Base-by-base conservation (phyloP, 2,329 filamentous ascomycete species). In the Fusarium dimerum region DNA sequence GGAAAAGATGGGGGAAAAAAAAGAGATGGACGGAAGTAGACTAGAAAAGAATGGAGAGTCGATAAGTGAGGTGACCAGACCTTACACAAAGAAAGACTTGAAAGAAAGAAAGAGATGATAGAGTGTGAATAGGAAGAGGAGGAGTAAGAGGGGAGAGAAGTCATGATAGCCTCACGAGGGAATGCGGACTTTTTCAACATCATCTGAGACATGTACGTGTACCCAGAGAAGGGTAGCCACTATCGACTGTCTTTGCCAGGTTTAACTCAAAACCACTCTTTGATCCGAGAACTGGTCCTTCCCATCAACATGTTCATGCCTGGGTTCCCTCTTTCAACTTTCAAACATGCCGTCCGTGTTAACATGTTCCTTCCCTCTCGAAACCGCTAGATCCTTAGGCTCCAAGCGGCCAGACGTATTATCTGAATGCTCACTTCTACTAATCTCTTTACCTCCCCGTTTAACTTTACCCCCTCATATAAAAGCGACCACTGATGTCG, bases 31-130 rank as follows among this genome's bases (percentile, higher is more conserved):
- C 20, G 20, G 50, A 60, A 56, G 63, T 62, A 69, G 65, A 62
- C 64, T 63, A 65, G 66, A 64, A 50, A 50, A 67, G 58, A 66
- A 71, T 66, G 68, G 66, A 67, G 68, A 61, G 67, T 60, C 63
- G 32, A 26, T 7, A 51, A 42, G 39, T 47, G 54, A 61, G 51
- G 52, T 52, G 54, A 53, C 59, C 51, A 50, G 53, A 52, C 50
- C 36, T 49, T 38, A 17, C 34, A 41, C 13, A 43, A 30, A 46
- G 46, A 44, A 49, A 34, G 47, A 41, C 36, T 41, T 36, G 34
- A 46, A 53, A 51, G 34, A 41, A 43, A 42, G 45, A 20, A 48
- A 43, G 49, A 63, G 62, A 64, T 60, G 62, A 57, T 60, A 55
- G 51, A 53, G 58, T 60, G 55, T 44, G 40, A 52, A 55, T 4